Percentiles rank a stretch among this genome's conserved stretches.
These are phyloP conservation scores for Tetrastigma voinierianum DNA, from an alignment of 164 flowering plant species.

Conservation along the genomic window DNA sequence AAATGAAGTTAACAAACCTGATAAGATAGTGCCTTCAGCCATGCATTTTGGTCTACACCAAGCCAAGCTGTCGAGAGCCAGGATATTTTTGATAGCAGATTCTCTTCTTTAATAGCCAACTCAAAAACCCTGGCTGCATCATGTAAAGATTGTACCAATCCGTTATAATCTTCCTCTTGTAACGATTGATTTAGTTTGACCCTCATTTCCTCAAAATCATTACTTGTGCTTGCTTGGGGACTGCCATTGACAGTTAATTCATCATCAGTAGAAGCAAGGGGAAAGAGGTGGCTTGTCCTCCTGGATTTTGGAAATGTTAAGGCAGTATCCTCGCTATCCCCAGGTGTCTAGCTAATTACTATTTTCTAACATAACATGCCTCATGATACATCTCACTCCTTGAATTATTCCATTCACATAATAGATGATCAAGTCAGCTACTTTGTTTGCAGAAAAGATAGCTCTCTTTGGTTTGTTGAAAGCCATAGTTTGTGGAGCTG, in stretches of 20 bases:
- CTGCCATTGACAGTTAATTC: constrained; percentile 77
- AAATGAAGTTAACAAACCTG: constrained; percentile 51
- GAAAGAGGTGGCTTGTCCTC: constrained; percentile 26
- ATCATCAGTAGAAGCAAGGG: constrained; percentile 74
- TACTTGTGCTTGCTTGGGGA: constrained; percentile 47
- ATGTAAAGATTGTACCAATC: constrained; percentile 78
- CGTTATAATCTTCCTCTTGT: constrained; percentile 60
- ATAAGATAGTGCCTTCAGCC: constrained; percentile 85
- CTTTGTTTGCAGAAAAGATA: constrained; percentile 31
- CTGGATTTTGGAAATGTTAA: constrained; percentile 32
- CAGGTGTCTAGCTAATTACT: constrained; percentile 18
- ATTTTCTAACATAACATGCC: constrained; percentile 27
- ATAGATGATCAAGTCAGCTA: constrained; percentile 25
- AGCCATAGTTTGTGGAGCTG: constrained; percentile 59
- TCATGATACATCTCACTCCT: constrained; percentile 36
- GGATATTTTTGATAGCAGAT: constrained; percentile 39
- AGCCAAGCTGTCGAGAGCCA: constrained; percentile 96
- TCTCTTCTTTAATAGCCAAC: constrained; percentile 67
- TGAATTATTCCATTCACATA: constrained; percentile 37
- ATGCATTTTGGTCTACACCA: constrained; percentile 79
- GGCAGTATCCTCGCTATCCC: constrained; percentile 24
- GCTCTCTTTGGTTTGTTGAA: constrained; percentile 32
- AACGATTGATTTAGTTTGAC: constrained; percentile 58
- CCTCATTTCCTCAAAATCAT: constrained; percentile 67
- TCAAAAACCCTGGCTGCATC: constrained; percentile 95